These are phyloP conservation scores for Senna tora DNA, from an alignment of 306 rosid species.

Conservation along the genomic window DNA sequence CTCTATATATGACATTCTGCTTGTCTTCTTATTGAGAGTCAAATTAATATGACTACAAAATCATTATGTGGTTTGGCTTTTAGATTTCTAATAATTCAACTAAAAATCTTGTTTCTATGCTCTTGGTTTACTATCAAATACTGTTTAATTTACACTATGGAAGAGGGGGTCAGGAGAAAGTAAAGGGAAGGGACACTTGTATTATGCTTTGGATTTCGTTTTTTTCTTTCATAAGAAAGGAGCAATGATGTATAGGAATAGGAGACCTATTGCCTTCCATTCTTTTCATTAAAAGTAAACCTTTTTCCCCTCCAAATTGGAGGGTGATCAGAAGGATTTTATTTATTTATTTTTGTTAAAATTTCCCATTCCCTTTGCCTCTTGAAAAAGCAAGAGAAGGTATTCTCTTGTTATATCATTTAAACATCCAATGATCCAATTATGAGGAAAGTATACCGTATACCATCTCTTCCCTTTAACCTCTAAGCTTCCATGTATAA, in stretches of 20 bases:
- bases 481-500: neutral
- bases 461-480: conserved; percentile 2
- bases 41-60: neutral
- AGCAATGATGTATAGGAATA: neutral
- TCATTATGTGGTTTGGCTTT: conserved; percentile 22
- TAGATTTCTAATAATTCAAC: conserved; percentile 15
- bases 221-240: neutral
- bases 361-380: neutral
- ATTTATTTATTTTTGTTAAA: no score
- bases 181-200: conserved; percentile 4
- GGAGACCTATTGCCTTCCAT: neutral
- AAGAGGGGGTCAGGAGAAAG: conserved; percentile 12
- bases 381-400: neutral
- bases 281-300: neutral
- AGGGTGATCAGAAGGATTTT: neutral
- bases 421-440: conserved; percentile 21
- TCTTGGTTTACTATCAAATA: conserved; percentile 20
- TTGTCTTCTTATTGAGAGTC: conserved; percentile 5
- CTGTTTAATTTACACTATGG: conserved; percentile 14
- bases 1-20: conserved; percentile 9
- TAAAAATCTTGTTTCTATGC: neutral
- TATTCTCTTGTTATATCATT: neutral
- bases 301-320: conserved; percentile 1
- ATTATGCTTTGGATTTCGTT: neutral
- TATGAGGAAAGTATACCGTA: neutral